Evolutionary conservation across 768 basidiomycete genomes (phyloP).

Genomic region (Hygrocybe punicea): DNA sequence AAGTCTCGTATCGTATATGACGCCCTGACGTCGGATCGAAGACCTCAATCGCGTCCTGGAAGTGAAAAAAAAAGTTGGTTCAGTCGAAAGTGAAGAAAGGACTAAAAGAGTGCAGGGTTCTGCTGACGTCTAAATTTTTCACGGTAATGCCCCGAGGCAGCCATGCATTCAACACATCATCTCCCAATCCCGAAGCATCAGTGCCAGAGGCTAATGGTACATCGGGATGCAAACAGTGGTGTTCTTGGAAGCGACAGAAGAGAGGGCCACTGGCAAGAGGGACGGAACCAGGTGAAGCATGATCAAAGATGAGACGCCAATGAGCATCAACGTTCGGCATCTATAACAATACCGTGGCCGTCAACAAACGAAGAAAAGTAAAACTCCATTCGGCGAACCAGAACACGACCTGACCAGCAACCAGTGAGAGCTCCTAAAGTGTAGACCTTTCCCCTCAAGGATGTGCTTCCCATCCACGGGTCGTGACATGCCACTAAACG

Average conservation of each 20-base stretch:
- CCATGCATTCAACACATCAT: constrained; percentile 50
- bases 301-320: constrained; percentile 20
- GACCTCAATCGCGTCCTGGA: constrained; percentile 42
- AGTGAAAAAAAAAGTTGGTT: neutral
- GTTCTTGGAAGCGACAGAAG: constrained; percentile 43
- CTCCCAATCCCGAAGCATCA: constrained; percentile 33
- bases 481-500: constrained; percentile 44
- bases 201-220: constrained; percentile 36
- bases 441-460: constrained; percentile 42
- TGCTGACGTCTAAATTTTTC: constrained; percentile 33
- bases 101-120: too few relatives aligned
- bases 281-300: constrained; percentile 21
- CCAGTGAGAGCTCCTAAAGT: constrained; percentile 44
- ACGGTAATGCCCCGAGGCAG: constrained; percentile 39
- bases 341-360: constrained; percentile 3
- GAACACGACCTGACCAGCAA: constrained; percentile 45
- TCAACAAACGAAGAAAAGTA: constrained; percentile 4
- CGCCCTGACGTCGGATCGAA: constrained; percentile 40
- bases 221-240: constrained; percentile 43
- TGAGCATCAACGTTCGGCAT: constrained; percentile 20
- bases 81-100: constrained; percentile 3
- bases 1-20: constrained; percentile 46
- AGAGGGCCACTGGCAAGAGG: constrained; percentile 36
- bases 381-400: constrained; percentile 24
- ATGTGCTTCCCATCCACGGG: constrained; percentile 32